phyloP scores from a whole-genome alignment of 306 rosid species.

The Cicer cuneatum region DNA sequence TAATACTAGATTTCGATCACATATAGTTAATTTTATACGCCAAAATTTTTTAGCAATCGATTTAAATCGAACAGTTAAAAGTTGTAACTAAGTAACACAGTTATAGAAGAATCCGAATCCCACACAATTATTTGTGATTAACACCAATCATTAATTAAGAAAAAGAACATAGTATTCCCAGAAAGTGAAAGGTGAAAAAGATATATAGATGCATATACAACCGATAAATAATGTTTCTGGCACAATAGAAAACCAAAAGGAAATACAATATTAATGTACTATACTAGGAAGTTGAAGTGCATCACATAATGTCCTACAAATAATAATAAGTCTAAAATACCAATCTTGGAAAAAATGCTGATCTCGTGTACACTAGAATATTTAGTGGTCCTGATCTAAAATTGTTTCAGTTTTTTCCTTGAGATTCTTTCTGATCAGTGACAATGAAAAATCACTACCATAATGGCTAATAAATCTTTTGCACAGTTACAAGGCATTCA shows the following conservation, averaged over 20 bases:
- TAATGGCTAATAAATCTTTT: slow-evolving; percentile 26
- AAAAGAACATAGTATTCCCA: not conserved
- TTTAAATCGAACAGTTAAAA: too few species aligned
- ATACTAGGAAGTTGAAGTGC: slow-evolving; percentile 34
- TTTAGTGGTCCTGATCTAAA: slow-evolving; percentile 45
- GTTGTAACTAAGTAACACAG: too few species aligned
- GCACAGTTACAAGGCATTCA: slow-evolving; percentile 30
- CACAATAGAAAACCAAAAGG: slow-evolving; percentile 5
- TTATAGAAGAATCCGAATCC: too few species aligned
- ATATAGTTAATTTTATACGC: too few species aligned
- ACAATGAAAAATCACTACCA: slow-evolving; percentile 46
- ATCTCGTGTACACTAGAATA: slow-evolving; percentile 20
- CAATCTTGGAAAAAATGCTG: not conserved
- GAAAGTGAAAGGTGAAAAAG: slow-evolving; percentile 45
- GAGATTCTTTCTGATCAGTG: slow-evolving; percentile 47
- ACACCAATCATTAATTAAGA: slow-evolving; percentile 34
- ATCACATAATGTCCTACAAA: slow-evolving; percentile 23
- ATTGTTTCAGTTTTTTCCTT: slow-evolving; percentile 35
- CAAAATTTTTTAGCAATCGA: too few species aligned
- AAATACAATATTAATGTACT: slow-evolving; percentile 6
- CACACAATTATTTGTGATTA: not conserved
- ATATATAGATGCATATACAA: slow-evolving; percentile 30
- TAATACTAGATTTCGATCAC: not conserved
- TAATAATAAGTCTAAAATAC: slow-evolving; percentile 35
- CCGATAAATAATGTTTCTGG: slow-evolving; percentile 24